Conservation (phyloP, 176 grass and related monocot genomes). For the Oryza brachyantha region DNA sequence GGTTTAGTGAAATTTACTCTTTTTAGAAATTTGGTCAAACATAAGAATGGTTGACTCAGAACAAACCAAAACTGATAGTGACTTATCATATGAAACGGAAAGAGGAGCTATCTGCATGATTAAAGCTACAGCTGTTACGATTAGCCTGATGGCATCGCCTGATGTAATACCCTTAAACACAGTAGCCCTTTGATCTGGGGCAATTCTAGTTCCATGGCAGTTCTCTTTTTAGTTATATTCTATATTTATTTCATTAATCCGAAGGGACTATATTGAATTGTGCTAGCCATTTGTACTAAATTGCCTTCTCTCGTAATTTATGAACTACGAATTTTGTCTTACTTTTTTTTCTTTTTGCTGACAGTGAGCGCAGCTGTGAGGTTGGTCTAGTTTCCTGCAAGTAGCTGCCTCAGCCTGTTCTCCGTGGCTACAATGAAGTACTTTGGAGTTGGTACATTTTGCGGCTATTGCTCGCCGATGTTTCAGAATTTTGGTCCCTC, state of each 20-base stretch:
- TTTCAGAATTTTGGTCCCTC: conserved; percentile 19
- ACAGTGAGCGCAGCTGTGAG: not conserved
- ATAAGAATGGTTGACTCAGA: no score
- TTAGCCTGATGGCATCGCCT: not conserved
- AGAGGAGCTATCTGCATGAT: no score
- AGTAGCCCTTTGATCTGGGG: not conserved
- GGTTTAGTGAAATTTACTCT: no score
- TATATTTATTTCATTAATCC: not conserved
- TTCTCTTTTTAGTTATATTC: not conserved
- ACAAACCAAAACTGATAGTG: no score
- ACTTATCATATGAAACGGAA: no score
- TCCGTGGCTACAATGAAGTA: conserved; percentile 8
- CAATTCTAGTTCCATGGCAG: not conserved
- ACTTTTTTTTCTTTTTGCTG: not conserved
- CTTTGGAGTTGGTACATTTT: not conserved
- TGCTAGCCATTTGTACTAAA: not conserved
- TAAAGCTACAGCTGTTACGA: not conserved
- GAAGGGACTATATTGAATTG: not conserved
- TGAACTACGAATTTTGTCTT: not conserved
- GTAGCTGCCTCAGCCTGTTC: not conserved
- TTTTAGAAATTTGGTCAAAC: no score
- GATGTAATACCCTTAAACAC: not conserved
- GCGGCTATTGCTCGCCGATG: not conserved
- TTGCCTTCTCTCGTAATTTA: not conserved
- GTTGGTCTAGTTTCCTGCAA: not conserved